phyloP scores from a whole-genome alignment of 345 rosid genomes.

The Hirschfeldia incana region DNA sequence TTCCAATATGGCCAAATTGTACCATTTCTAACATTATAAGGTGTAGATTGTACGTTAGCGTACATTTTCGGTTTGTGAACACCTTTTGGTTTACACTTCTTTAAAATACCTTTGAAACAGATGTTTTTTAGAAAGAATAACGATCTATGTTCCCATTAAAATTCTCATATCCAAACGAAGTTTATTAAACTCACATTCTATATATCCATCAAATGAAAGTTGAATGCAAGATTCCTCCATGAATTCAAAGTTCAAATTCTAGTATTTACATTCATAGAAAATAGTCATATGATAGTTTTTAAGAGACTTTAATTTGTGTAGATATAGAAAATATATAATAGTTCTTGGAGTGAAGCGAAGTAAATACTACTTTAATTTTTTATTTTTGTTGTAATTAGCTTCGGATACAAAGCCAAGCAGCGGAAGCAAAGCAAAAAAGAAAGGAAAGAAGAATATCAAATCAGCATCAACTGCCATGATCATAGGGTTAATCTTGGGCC shows the following conservation, averaged over 20 bases:
- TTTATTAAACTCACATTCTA: not conserved
- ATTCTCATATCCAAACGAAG: not conserved
- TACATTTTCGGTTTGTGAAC: not conserved
- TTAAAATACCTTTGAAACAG: not conserved
- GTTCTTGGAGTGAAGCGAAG: too few species aligned
- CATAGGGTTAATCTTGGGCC: not conserved
- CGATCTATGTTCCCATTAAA: not conserved
- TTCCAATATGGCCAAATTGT: not conserved
- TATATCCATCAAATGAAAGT: not conserved
- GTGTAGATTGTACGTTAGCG: not conserved
- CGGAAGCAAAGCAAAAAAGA: not conserved
- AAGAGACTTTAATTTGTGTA: not conserved
- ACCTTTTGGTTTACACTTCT: not conserved
- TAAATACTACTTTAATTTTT: too few species aligned
- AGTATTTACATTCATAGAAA: not conserved
- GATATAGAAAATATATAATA: not conserved
- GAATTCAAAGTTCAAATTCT: not conserved
- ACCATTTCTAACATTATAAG: not conserved
- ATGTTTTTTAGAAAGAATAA: not conserved
- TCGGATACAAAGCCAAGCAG: not conserved
- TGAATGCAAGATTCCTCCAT: not conserved
- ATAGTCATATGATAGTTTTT: not conserved
- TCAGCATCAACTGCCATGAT: not conserved
- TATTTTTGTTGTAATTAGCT: not conserved
- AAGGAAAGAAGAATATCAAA: not conserved